Evolutionary conservation across 768 basidiomycete species (phyloP), one percentile per base, ranked within the genome.

Genomic region (Sporobolomyces phaffii): DNA sequence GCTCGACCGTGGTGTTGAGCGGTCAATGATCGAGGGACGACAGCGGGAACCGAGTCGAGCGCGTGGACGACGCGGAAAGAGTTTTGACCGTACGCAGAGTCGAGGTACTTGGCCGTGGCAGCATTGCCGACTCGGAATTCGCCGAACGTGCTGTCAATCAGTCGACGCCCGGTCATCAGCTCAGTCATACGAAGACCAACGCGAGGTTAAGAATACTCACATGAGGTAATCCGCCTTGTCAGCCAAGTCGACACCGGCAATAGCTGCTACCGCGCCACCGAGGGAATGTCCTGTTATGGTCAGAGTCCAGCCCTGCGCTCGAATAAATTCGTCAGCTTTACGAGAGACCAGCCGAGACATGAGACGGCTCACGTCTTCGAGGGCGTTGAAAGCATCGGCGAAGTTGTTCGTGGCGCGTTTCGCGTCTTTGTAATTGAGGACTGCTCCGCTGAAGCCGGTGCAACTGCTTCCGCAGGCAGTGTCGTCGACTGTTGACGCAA

Each of bases 241-340:
- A 38, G 54, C 41, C 6, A 57, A 22, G 31, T 57, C 54, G 26
- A 57, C 40, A 11, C 54, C 54, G 17, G 54, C 54, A 22, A 57
- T 17, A 3, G 54, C 54, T 3, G 54, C 54, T 6, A 57, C 54
- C 24, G 54, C 54, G 15, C 54, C 54, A 7, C 54, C 54, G 28
- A 57, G 54, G 5, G 41, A 44, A 28, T 57, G 54, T 44, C 54
- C 54, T 7, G 54, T 57, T 11, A 57, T 57, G 11, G 54, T 57
- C 8, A 57, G 28, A 17, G 40, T 43, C 41, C 44, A 57, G 3
- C 54, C 54, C 54, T 57, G 40, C 20, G 4, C 2, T 7, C 54
- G 54, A 26, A 26, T 2, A 18, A 43, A 44, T 31, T 15, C n/a
- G n/a, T n/a, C n/a, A n/a, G n/a, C n/a, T n/a, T n/a, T n/a, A n/a